Base-by-base conservation (phyloP, 2,329 filamentous ascomycete species). In the Penicillium digitatum region DNA sequence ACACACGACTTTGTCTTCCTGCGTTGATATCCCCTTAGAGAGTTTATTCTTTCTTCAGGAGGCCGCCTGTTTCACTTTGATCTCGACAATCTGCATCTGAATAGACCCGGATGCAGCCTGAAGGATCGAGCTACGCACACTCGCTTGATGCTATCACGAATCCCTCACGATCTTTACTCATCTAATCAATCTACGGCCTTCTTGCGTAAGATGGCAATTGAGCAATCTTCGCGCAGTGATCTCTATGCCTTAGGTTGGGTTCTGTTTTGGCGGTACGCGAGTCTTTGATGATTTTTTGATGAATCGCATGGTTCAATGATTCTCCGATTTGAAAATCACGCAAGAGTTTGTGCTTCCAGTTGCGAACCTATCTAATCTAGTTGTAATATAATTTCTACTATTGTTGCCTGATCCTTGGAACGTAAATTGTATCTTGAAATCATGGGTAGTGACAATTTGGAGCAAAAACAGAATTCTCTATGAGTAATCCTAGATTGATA, bases 371-470 rank as follows among this genome's bases (percentile, higher is more conserved):
- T 34, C 35, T 60, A 60, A 55, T 55, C 42, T 58, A 59, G 54
- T 55, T 64, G 62, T 65, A 65, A 65, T 65, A 64, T 64, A 65
- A 64, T 60, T 29, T 55, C 40, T 47, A 49, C 49, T 54, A 29
- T 37, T 11, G 9, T 24, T 40, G 27, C 10, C 16, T 46, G 38
- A 50, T 44, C n/a, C 9, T 20, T 35, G 38, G 2, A 8, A 24
- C 34, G 20, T 34, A 46, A 46, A 46, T 24, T 32, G 14, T 46
- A 32, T 12, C 5, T 24, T 34, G n/a, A 2, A 14, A 2, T 38
- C 7, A 18, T 3, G 14, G n/a, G 22, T 29, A 29, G 16, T 5
- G 24, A 38, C 18, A 6, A 7, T 9, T 26, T 27, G 24, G 31
- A 14, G 16, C 14, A 38, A 38, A 24, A 24, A 7, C 10, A 11